Conservation (phyloP, 2,329 filamentous ascomycete genomes). For the Sordariomycetes sp. region DNA sequence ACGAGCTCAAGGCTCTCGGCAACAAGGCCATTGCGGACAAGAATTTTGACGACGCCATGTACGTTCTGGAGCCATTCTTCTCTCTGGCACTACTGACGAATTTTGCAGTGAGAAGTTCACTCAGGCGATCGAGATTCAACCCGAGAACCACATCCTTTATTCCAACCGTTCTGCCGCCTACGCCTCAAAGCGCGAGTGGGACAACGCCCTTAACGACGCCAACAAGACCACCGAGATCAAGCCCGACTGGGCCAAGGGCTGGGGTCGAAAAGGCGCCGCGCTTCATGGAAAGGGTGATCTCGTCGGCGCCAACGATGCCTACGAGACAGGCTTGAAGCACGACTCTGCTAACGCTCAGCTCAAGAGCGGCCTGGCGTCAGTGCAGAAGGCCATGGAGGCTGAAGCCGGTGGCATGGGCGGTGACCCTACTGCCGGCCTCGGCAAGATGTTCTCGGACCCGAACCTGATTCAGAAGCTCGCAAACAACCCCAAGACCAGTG, state of each 20-base stretch:
- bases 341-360: slow-evolving; percentile 88
- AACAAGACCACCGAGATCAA: slow-evolving; percentile 91
- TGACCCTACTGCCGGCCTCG: slow-evolving; percentile 69
- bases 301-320: slow-evolving; percentile 77
- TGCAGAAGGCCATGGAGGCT: slow-evolving; percentile 77
- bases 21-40: slow-evolving; percentile 98
- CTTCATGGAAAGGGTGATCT: slow-evolving; percentile 83
- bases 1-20: slow-evolving; percentile 90
- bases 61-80: slow-evolving; percentile 31
- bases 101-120: slow-evolving; percentile 76
- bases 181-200: slow-evolving; percentile 83
- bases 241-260: slow-evolving; percentile 96
- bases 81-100: not conserved
- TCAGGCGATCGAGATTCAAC: slow-evolving; percentile 81
- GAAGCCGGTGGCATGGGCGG: slow-evolving; percentile 33
- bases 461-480: slow-evolving; percentile 85
- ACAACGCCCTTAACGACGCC: slow-evolving; percentile 78
- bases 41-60: slow-evolving; percentile 95
- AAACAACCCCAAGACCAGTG: slow-evolving; percentile 84
- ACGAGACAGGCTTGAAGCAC: slow-evolving; percentile 87
- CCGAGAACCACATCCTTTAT: slow-evolving; percentile 91
- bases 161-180: slow-evolving; percentile 88
- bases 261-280: slow-evolving; percentile 86
- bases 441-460: slow-evolving; percentile 90
- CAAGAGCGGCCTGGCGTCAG: slow-evolving; percentile 76